Evolutionary conservation across 2,329 filamentous ascomycete species (phyloP), one percentile per base, ranked within the genome.

Genomic region (Sporothrix pseudoabietina): DNA sequence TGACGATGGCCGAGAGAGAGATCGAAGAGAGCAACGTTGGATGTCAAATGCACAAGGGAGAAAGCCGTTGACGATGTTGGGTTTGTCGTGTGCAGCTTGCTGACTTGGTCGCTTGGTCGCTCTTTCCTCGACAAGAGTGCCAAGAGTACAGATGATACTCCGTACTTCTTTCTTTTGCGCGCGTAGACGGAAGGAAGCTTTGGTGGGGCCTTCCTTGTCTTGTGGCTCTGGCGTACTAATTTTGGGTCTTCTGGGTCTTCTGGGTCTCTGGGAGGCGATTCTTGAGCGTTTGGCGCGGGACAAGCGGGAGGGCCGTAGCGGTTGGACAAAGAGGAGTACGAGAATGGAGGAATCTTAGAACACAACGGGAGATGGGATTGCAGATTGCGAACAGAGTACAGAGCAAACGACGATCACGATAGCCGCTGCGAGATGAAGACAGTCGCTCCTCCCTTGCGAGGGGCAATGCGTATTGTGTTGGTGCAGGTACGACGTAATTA

Each of bases 131-230:
- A 49, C 10, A 16, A 49, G 14, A 26, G 26, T n/a, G n/a, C 10
- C 10, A 14, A 26, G 26, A 26, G 26, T 26, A n/a, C n/a, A n/a
- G n/a, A n/a, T n/a, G n/a, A n/a, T n/a, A 26, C 26, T 26, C 26
- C 26, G 26, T 32, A 14, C n/a, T 30, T 49, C 14, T 14, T 55
- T 55, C 49, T 39, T 75, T 75, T 75, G 74, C 74, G 49, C 47
- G 66, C 49, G 49, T 54, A 69, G 66, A 69, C 26, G 47, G 65
- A 68, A 68, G 30, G 49, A 54, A 57, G 66, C 66, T 55, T 41
- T 69, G 66, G 66, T 69, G 66, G 66, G 65, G 65, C 65, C 65
- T 32, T 16, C 41, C 41, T 12, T 44, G 41, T 44, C 41, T 44
- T 54, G 7, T n/a, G 32, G 35, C 8, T 26, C n/a, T 44, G 59